phyloP scores from a whole-genome alignment of 306 rosid genomes.

The Astragalus glycyphyllos region DNA sequence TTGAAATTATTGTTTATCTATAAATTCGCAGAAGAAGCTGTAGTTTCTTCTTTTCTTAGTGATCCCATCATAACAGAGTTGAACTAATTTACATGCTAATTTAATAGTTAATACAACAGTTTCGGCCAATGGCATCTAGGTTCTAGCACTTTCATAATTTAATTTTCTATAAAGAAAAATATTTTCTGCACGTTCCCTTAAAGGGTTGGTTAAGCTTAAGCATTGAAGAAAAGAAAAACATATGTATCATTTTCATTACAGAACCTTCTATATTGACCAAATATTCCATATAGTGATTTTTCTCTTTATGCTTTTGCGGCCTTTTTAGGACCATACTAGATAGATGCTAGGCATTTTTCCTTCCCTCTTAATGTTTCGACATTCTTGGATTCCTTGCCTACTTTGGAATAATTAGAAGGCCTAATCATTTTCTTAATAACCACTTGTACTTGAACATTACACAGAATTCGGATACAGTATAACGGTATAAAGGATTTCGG shows the following conservation, averaged over 20 bases:
- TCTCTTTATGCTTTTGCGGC: slow-evolving; percentile 47
- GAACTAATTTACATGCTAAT: slow-evolving; percentile 1
- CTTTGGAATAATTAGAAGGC: slow-evolving; percentile 7
- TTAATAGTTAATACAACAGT: neutral
- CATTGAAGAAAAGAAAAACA: neutral
- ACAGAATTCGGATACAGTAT: too few species aligned
- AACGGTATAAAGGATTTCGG: too few species aligned
- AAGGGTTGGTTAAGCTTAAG: neutral
- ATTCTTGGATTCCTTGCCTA: slow-evolving; percentile 39
- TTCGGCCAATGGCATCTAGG: neutral
- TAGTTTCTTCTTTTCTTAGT: too few species aligned
- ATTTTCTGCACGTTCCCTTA: neutral
- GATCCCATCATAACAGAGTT: neutral
- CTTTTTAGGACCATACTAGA: slow-evolving; percentile 47
- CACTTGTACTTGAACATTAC: too few species aligned
- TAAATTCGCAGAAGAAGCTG: too few species aligned
- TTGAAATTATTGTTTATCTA: too few species aligned
- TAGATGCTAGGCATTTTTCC: slow-evolving; percentile 39
- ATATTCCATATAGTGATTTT: slow-evolving; percentile 33
- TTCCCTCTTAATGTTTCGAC: slow-evolving; percentile 44
- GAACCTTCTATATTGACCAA: slow-evolving; percentile 36
- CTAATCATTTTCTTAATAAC: slow-evolving; percentile 21
- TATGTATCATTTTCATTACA: neutral
- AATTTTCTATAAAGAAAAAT: neutral
- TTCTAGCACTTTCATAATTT: neutral